Base-by-base conservation (phyloP, 768 basidiomycete species). In the Tremella mesenterica region DNA sequence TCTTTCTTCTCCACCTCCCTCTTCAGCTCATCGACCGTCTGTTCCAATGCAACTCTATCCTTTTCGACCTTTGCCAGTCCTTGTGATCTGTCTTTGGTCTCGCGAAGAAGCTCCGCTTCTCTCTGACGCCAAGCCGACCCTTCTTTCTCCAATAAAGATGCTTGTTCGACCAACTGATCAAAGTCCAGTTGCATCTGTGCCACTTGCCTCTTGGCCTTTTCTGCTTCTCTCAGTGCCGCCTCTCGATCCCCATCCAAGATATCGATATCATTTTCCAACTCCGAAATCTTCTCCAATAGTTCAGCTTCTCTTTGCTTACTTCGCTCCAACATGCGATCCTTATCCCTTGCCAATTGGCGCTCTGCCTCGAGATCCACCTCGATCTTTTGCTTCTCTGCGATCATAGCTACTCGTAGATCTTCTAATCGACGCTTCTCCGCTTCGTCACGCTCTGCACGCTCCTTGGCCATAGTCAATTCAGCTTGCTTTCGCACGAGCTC, bases 361-460 rank as follows among this genome's bases (percentile, higher is more conserved):
- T 97, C 93, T 1, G 84, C 85, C 44, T 84, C 84, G 14, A 99
- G 78, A 16, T 85, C 82, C 25, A 85, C 81, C 67, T 88, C 85
- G 16, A 93, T 80, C 72, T 81, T 84, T 52, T 80, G 75, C 75
- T 93, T 93, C 70, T 89, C 89, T 0, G 82, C 76, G 64, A 95
- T 86, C 28, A 96, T 76, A 16, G 83, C 74, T 80, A 87, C 85
- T 75, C 86, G 86, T 41, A 92, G 75, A 56, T 77, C 81, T 70
- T 91, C 85, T 48, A 97, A 68, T 16, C 82, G 81, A 63, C 84
- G 84, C 46, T 81, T 80, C 73, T 92, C 93, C 53, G 79, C 79
- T 61, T 85, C 82, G 53, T 97, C 93, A 26, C 85, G 80, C 67
- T 92, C 88, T 0, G 88, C 89, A 7, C 86, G 78, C 65, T 95